These are phyloP conservation scores for Mucor mucedo DNA, from an alignment of 371 early-diverging fungal genomes.

Conservation along the genomic window DNA sequence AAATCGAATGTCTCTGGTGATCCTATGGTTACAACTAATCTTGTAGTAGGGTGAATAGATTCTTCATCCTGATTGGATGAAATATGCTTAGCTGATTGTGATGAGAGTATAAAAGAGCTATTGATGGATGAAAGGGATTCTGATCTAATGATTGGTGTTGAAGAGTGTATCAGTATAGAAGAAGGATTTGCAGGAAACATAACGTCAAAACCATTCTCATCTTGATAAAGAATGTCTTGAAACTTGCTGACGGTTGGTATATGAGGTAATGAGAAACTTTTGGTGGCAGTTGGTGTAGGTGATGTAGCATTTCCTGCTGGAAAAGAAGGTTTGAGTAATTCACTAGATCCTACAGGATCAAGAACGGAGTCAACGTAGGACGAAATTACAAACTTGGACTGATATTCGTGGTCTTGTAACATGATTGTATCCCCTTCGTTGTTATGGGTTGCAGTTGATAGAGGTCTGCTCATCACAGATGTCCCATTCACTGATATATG, in stretches of 20 bases:
- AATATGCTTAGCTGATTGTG: conserved; percentile 6
- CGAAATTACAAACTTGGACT: conserved; percentile 24
- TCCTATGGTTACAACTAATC: conserved; percentile 13
- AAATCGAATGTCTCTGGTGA: conserved; percentile 59
- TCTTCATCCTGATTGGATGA: conserved; percentile 1
- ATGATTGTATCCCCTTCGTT: not conserved
- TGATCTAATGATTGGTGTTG: conserved; percentile 21
- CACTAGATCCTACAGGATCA: conserved; percentile 28
- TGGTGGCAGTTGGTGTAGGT: conserved; percentile 25
- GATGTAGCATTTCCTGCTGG: conserved; percentile 3
- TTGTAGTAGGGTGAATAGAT: not conserved
- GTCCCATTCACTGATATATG: conserved; percentile 20
- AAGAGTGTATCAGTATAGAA: conserved; percentile 29
- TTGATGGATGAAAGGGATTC: conserved; percentile 19
- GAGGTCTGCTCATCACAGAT: conserved; percentile 13
- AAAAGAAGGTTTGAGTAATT: conserved; percentile 12
- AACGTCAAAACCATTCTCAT: conserved; percentile 19
- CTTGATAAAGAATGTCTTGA: conserved; percentile 32
- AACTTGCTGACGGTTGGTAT: conserved; percentile 52
- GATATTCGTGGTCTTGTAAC: conserved; percentile 2
- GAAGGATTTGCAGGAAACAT: conserved; percentile 39
- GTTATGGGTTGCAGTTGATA: conserved; percentile 5
- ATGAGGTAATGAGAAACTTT: conserved; percentile 34
- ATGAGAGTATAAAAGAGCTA: conserved; percentile 9
- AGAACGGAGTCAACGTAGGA: conserved; percentile 37